Percentiles rank a stretch among this genome's conserved stretches.
phyloP scores from a whole-genome alignment of 345 rosid species.

The Euphorbia lathyris region DNA sequence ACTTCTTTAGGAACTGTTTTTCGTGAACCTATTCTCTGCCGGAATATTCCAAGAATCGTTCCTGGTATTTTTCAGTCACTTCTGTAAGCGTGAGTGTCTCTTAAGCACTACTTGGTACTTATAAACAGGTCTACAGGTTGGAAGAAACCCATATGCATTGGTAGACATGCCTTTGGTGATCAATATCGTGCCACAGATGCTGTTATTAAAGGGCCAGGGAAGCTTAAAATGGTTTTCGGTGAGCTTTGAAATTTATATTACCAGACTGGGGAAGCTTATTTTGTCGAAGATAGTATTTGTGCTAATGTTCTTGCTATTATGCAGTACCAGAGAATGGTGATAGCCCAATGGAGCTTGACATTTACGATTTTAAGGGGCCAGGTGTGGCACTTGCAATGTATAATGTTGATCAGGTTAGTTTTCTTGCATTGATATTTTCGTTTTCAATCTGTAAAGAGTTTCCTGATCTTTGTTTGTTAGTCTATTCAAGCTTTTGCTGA shows the following conservation, averaged over 20 bases:
- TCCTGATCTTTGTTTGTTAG: constrained; percentile 36
- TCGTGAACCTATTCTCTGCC: constrained; percentile 91
- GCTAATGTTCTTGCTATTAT: constrained; percentile 17
- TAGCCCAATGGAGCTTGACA: constrained; percentile 62
- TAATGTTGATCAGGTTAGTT: constrained; percentile 85
- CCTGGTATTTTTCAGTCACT: constrained; percentile 50
- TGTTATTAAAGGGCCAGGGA: constrained; percentile 79
- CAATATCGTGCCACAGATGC: constrained; percentile 91
- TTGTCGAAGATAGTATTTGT: constrained; percentile 5
- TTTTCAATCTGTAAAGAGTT: constrained; percentile 12
- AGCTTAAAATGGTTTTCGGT: constrained; percentile 92
- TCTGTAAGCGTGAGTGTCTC: constrained; percentile 2
- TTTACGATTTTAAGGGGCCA: constrained; percentile 81
- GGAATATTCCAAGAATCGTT: constrained; percentile 82
- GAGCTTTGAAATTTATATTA: constrained; percentile 32
- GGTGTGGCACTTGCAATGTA: constrained; percentile 97
- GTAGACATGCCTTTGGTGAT: constrained; percentile 99
- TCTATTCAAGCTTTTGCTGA: constrained; percentile 91
- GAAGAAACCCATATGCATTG: constrained; percentile 95
- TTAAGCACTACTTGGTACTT: constrained; percentile 8
- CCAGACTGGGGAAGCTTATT: constrained; percentile 7
- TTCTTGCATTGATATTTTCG: constrained; percentile 7
- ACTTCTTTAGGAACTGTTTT: constrained; percentile 75
- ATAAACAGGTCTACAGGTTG: constrained; percentile 54
- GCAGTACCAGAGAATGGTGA: constrained; percentile 78